Conservation (phyloP, 441 rosid species). For the Corymbia calophylla region DNA sequence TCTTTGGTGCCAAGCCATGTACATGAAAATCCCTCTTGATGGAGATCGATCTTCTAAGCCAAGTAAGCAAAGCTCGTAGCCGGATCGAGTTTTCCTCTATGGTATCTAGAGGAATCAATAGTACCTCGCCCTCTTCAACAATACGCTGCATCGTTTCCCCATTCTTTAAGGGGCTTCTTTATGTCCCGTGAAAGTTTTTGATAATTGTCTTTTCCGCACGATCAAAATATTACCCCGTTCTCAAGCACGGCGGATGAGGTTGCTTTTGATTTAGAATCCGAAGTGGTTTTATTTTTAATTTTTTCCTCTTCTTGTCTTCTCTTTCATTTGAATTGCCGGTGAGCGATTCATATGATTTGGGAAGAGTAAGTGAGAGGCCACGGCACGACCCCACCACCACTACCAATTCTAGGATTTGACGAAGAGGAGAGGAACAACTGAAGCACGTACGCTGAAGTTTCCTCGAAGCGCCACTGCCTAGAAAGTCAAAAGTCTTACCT, state of each 20-base stretch:
- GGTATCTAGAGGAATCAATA: background rate
- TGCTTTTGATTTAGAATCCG: background rate
- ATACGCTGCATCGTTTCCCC: background rate
- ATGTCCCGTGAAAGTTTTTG: background rate
- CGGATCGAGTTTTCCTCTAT: background rate
- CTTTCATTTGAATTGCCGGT: background rate
- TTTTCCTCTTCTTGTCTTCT: background rate
- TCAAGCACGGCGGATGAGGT: accelerated
- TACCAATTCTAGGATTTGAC: background rate
- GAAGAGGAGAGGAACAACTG: background rate
- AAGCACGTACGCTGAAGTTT: background rate
- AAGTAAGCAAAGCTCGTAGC: background rate
- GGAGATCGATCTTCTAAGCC: background rate
- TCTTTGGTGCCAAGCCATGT: background rate
- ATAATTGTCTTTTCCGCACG: background rate
- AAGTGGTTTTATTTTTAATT: background rate
- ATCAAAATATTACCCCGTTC: background rate
- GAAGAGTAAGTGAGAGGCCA: background rate
- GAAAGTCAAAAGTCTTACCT: background rate
- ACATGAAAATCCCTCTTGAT: background rate
- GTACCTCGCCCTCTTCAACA: background rate
- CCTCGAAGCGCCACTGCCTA: background rate
- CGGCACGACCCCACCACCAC: background rate
- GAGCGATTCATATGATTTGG: background rate
- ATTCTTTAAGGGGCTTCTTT: background rate